Conservation (phyloP, 2,329 filamentous ascomycete species). For the Aspergillus awamori region DNA sequence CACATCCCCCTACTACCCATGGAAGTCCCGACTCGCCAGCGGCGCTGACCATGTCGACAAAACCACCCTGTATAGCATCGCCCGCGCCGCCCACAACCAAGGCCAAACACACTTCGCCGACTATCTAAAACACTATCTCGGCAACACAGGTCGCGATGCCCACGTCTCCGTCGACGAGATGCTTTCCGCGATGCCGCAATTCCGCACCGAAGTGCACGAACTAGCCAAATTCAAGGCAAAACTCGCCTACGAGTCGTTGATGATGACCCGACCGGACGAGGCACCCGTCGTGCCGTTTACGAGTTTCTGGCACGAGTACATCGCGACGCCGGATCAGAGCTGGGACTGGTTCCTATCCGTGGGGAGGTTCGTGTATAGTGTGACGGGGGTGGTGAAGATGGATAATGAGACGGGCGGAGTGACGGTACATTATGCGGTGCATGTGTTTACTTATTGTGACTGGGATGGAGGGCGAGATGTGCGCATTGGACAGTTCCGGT, state of each 20-base stretch:
- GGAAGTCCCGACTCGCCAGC: slow-evolving; percentile 1
- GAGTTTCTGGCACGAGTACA: slow-evolving; percentile 10
- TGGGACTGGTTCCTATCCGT: slow-evolving; percentile 10
- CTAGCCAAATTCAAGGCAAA: slow-evolving; percentile 1
- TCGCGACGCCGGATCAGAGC: slow-evolving; percentile 4
- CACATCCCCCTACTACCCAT: neutral
- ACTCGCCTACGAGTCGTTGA: neutral
- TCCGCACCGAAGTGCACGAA: neutral
- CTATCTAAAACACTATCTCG: slow-evolving; percentile 8
- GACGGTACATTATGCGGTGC: slow-evolving; percentile 4
- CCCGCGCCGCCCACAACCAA: neutral
- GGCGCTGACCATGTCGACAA: slow-evolving; percentile 1
- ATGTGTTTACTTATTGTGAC: slow-evolving; percentile 5
- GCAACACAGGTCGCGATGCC: slow-evolving; percentile 4
- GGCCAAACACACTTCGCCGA: neutral
- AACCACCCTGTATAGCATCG: slow-evolving; percentile 5
- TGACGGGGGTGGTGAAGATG: slow-evolving; percentile 2
- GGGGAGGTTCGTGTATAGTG: slow-evolving; percentile 4
- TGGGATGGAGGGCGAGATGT: neutral
- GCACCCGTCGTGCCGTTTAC: neutral
- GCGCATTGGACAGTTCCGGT: neutral
- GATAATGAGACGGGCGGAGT: neutral
- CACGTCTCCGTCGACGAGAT: slow-evolving; percentile 3
- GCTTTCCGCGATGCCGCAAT: neutral
- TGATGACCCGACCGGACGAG: neutral